Conservation (phyloP, 2,329 filamentous ascomycete species). For the Alternaria alternata region DNA sequence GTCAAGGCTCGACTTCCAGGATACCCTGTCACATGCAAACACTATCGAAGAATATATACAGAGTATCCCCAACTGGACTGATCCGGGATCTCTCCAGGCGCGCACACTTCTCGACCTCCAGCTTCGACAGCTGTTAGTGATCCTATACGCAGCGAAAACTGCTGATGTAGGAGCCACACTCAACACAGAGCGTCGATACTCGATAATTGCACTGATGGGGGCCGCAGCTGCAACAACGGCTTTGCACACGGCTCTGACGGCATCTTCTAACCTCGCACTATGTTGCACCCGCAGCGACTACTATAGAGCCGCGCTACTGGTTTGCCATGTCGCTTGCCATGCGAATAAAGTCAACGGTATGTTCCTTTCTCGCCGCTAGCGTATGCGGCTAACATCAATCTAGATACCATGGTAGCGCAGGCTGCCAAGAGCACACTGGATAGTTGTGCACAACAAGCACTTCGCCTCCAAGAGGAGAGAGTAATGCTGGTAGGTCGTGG, state of each 20-base stretch:
- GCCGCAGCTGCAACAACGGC: constrained; percentile 20
- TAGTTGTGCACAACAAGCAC: constrained; percentile 25
- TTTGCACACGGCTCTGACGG: constrained; percentile 21
- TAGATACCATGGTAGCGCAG: constrained; percentile 19
- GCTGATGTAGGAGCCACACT: not conserved
- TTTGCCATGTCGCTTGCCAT: constrained; percentile 31
- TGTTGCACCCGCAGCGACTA: constrained; percentile 31
- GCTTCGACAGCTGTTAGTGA: not conserved
- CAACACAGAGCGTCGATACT: constrained; percentile 7
- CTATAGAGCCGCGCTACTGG: constrained; percentile 27
- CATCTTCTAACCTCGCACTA: constrained; percentile 21
- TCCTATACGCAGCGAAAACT: not conserved
- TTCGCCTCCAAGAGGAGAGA: not conserved
- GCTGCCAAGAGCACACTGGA: constrained; percentile 20
- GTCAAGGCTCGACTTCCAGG: constrained; percentile 13
- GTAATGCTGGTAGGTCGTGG: not conserved
- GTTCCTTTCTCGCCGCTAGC: not conserved
- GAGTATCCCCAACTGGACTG: not conserved
- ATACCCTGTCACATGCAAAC: constrained; percentile 15
- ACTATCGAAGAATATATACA: not conserved
- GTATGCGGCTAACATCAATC: constrained; percentile 14
- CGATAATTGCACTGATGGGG: constrained; percentile 21
- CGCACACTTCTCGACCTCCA: not conserved
- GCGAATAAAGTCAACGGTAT: constrained; percentile 16
- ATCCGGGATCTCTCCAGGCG: not conserved